Evolutionary conservation across 495 filamentous ascomycete genomes (phyloP).

Genomic region (Penicillium mononematosum): DNA sequence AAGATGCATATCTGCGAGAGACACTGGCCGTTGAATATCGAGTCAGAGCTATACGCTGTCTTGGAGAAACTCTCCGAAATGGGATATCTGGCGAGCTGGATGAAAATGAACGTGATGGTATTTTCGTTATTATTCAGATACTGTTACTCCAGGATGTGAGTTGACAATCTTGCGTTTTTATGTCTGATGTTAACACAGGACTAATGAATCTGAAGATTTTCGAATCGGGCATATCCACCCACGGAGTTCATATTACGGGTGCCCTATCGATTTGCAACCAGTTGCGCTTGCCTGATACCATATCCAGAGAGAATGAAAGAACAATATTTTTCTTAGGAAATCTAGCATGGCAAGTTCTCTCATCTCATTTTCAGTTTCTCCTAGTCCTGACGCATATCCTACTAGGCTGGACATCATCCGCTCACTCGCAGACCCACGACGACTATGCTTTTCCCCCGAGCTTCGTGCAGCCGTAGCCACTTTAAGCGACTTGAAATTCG

Average conservation of each 20-base stretch:
- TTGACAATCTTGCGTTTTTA: neutral
- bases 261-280: slow-evolving; percentile 41
- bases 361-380: neutral
- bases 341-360: slow-evolving; percentile 30
- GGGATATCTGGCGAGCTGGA: slow-evolving; percentile 27
- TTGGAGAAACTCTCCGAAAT: slow-evolving; percentile 30
- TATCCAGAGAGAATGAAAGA: slow-evolving; percentile 28
- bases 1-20: slow-evolving; percentile 28
- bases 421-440: slow-evolving; percentile 32
- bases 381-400: neutral
- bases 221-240: slow-evolving; percentile 37
- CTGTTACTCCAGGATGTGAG: slow-evolving; percentile 42
- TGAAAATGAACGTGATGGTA: slow-evolving; percentile 35
- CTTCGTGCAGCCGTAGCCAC: slow-evolving; percentile 32
- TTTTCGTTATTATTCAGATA: slow-evolving; percentile 41
- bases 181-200: neutral
- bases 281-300: slow-evolving; percentile 27
- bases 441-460: slow-evolving; percentile 37
- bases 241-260: slow-evolving; percentile 42
- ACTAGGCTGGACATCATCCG: slow-evolving; percentile 41
- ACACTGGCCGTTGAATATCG: slow-evolving; percentile 36
- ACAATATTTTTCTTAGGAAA: slow-evolving; percentile 42
- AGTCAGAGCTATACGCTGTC: slow-evolving; percentile 36
- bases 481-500: slow-evolving; percentile 33
- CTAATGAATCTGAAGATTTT: slow-evolving; percentile 27